Conservation (phyloP, 805 yeast genomes). For the Zygotorulaspora danielsina region DNA sequence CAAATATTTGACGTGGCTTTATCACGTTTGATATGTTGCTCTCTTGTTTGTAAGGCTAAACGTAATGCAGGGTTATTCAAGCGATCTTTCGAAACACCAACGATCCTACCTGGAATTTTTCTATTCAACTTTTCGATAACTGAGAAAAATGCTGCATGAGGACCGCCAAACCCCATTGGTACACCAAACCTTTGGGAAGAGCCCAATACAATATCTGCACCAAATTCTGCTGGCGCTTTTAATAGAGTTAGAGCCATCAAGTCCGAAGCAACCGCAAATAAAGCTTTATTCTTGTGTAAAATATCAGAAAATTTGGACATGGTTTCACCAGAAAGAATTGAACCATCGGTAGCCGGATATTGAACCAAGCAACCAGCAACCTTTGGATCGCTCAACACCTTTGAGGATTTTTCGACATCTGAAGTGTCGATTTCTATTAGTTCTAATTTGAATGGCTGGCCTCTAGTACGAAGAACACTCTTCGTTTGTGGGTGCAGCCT, state of each 20-base stretch:
- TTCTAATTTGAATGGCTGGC: constrained; percentile 65
- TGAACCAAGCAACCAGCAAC: constrained; percentile 84
- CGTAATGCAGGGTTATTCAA: constrained; percentile 85
- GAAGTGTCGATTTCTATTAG: constrained; percentile 55
- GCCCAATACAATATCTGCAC: constrained; percentile 92
- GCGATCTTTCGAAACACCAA: constrained; percentile 90
- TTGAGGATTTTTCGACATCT: constrained; percentile 37
- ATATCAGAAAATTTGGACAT: constrained; percentile 55
- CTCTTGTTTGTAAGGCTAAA: constrained; percentile 94
- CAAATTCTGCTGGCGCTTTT: constrained; percentile 77
- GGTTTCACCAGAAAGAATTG: constrained; percentile 46
- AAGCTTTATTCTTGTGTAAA: constrained; percentile 67
- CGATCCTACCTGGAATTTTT: constrained; percentile 94
- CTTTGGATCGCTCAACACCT: constrained; percentile 37
- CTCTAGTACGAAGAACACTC: constrained; percentile 74
- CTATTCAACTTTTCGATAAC: constrained; percentile 76
- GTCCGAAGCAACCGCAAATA: constrained; percentile 86
- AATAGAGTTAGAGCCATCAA: constrained; percentile 80
- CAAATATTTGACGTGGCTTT: constrained; percentile 97
- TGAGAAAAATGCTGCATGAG: constrained; percentile 96
- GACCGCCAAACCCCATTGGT: constrained; percentile 97
- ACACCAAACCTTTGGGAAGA: constrained; percentile 95
- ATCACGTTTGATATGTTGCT: constrained; percentile 95
- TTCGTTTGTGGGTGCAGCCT: constrained; percentile 83
- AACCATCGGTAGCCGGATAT: constrained; percentile 87